phyloP scores from a whole-genome alignment of 768 basidiomycete genomes.

The Ephemerocybe angulata region DNA sequence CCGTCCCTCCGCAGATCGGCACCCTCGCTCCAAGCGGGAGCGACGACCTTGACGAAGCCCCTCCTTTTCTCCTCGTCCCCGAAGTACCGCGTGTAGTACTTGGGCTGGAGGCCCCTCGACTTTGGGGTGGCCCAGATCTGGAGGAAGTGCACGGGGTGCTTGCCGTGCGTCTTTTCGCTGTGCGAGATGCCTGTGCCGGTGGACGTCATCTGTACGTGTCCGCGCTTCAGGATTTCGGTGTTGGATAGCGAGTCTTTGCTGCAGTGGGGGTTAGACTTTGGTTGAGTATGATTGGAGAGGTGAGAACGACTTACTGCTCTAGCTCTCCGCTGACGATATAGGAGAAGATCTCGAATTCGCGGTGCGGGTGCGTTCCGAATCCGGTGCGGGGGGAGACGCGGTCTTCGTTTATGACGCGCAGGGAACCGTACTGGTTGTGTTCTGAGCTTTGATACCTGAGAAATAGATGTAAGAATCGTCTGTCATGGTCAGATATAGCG shows the following conservation, averaged over 20 bases:
- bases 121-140: slow-evolving; percentile 51
- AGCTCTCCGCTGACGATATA: slow-evolving; percentile 80
- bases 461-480: background rate
- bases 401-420: slow-evolving; percentile 93
- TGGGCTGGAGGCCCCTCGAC: slow-evolving; percentile 52
- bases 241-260: slow-evolving; percentile 93
- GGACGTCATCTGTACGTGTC: slow-evolving; percentile 88
- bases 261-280: slow-evolving; percentile 2
- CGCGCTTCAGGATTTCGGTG: slow-evolving; percentile 82
- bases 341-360: slow-evolving; percentile 88
- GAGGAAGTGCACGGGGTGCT: slow-evolving; percentile 43
- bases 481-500: slow-evolving; percentile 14
- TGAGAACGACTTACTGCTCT: slow-evolving; percentile 59
- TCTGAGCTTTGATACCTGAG: slow-evolving; percentile 56
- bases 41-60: slow-evolving; percentile 70
- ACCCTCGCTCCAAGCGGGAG: slow-evolving; percentile 56
- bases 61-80: slow-evolving; percentile 78
- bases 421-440: slow-evolving; percentile 62
- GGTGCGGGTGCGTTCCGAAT: slow-evolving; percentile 82
- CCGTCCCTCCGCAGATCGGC: slow-evolving; percentile 63
- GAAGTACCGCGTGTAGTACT: slow-evolving; percentile 88
- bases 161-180: slow-evolving; percentile 50
- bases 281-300: background rate
- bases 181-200: slow-evolving; percentile 91
- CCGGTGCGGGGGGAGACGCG: slow-evolving; percentile 74